Evolutionary conservation across 2,329 filamentous ascomycete species (phyloP).

Genomic region (Scytalidium lignicola): DNA sequence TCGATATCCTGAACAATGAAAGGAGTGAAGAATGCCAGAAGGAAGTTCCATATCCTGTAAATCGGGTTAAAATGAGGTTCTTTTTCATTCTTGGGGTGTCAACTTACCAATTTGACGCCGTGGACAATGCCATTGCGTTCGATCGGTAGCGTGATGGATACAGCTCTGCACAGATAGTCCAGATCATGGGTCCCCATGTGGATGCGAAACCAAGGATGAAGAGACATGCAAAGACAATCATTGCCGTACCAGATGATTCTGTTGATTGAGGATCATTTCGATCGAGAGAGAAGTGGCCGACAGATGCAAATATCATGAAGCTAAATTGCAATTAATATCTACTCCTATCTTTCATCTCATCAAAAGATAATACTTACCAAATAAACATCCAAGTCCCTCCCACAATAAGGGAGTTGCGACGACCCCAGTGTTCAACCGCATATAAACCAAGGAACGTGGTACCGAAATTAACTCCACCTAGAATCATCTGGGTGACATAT

Average conservation of each 20-base stretch:
- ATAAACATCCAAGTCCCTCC: conserved; percentile 67
- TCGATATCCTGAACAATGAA: conserved; percentile 66
- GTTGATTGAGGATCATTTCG: conserved; percentile 43
- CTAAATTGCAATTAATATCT: neutral
- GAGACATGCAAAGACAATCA: conserved; percentile 67
- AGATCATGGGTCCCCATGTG: conserved; percentile 64
- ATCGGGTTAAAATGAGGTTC: neutral
- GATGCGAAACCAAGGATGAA: conserved; percentile 66
- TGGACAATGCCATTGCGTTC: conserved; percentile 53
- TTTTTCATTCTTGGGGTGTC: neutral
- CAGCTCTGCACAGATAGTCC: conserved; percentile 61
- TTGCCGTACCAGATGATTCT: conserved; percentile 50
- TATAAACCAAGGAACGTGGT: conserved; percentile 40
- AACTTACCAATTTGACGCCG: conserved; percentile 43
- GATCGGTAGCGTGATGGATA: conserved; percentile 58
- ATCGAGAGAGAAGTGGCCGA: conserved; percentile 10
- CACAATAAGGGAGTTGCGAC: conserved; percentile 58
- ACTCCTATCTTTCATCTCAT: neutral
- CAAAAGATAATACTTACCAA: conserved; percentile 1
- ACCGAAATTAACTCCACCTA: conserved; percentile 59
- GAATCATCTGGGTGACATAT: conserved; percentile 61
- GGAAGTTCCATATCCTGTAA: conserved; percentile 62
- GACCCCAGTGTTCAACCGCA: conserved; percentile 62
- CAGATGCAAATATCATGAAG: conserved; percentile 13
- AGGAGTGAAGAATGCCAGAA: conserved; percentile 69